phyloP scores from a whole-genome alignment of 768 basidiomycete species.

The Tulasnella sp. region DNA sequence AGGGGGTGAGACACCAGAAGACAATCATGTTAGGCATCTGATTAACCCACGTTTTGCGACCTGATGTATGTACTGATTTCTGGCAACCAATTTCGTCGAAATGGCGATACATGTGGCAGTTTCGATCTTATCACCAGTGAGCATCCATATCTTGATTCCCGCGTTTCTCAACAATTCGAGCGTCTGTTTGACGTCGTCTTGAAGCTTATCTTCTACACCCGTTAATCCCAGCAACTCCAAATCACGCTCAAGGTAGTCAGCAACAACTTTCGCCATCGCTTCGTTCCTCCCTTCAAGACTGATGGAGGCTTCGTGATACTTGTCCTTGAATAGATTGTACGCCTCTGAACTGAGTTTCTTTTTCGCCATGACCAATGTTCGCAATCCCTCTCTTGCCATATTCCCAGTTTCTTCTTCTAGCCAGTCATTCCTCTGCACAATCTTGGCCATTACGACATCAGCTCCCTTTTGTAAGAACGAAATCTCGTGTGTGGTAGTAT shows the following conservation, averaged over 20 bases:
- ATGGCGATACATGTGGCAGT: conserved; percentile 97
- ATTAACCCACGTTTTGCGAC: conserved; percentile 67
- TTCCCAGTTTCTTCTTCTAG: conserved; percentile 96
- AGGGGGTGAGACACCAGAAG: not conserved
- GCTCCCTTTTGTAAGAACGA: conserved; percentile 94
- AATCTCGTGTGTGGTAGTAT: conserved; percentile 59
- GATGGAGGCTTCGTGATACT: conserved; percentile 67
- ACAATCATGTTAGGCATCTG: conserved; percentile 1
- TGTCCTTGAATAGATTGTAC: conserved; percentile 59
- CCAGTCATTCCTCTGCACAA: conserved; percentile 97
- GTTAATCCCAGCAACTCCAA: conserved; percentile 87
- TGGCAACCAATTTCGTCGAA: conserved; percentile 86
- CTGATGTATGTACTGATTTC: conserved; percentile 96
- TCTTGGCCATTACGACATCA: conserved; percentile 92
- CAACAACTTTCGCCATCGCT: conserved; percentile 62
- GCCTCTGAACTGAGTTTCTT: conserved; percentile 57
- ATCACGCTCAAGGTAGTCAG: conserved; percentile 70
- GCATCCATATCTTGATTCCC: conserved; percentile 99
- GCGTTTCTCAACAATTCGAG: conserved; percentile 88
- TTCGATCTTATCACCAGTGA: conserved; percentile 98
- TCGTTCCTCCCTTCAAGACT: conserved; percentile 67
- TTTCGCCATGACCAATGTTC: conserved; percentile 85
- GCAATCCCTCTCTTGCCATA: conserved; percentile 92
- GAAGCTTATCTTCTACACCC: conserved; percentile 97
- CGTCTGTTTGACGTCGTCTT: conserved; percentile 91